Evolutionary conservation across 352 stramenopile genomes (phyloP), one percentile per base, ranked within the genome.

Genomic region (Phytophthora quininea): DNA sequence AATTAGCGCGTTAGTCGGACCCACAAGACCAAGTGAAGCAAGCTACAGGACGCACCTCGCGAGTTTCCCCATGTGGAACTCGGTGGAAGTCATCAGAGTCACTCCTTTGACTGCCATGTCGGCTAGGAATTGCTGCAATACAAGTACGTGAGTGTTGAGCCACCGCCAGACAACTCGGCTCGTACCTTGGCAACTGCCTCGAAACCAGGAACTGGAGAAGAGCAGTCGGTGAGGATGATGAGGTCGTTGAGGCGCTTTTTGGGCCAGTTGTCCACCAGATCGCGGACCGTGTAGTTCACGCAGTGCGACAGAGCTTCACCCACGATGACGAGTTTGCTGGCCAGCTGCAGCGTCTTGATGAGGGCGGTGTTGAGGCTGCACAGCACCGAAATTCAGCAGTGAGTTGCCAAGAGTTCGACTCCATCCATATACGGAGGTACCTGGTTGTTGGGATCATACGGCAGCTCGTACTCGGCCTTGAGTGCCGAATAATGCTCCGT

Each of bases 401-500:
- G n/a, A 9, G 77, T 94, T 14, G 54, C 3, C 19, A 51, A 19
- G 10, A 2, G 12, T 42, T 40, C 3, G 8, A 48, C 42, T 27
- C 6, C 42, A 48, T 24, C 10, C 42, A 27, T 2, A 48, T 15
- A 42, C 11, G 35, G 27, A 67, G 10, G 12, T 60, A 80, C 77
- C 69, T 84, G 6, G 77, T 90, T 1, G 66, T 59, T n/a, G 80
- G 79, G 46, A n/a, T 91, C 82, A 33, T 84, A 73, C 12, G 68
- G 32, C 7, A 98, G 69, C 50, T 90, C 84, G 32, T 98, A 96
- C 58, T 99, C 96, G 5, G 95, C 95, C 38, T 82, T 71, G 7
- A 99, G 58, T 3, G 88, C 92, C 31, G 89, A 98, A 82, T 98
- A 99, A 67, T 97, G 95, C 73, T 99, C 96, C 6, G 96, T 98